Conservation (phyloP, 768 basidiomycete species). For the Agrocybe pediades region DNA sequence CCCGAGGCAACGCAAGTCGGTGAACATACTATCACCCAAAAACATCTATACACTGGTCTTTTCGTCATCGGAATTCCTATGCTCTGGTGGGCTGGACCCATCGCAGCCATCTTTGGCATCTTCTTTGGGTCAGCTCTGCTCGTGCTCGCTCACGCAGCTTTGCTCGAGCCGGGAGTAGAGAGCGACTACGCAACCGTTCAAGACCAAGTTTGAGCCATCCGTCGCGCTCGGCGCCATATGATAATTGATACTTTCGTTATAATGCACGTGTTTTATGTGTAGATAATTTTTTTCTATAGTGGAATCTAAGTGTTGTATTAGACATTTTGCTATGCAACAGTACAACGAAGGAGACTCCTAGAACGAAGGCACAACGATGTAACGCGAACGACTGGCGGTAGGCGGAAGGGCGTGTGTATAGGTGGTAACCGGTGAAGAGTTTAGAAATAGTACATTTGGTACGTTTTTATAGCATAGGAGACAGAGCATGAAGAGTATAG, state of each 20-base stretch:
- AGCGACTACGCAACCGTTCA: constrained; percentile 87
- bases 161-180: constrained; percentile 95
- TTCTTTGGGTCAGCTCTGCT: constrained; percentile 85
- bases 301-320: constrained; percentile 12
- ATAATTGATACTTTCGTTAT: constrained; percentile 13
- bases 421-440: constrained; percentile 7
- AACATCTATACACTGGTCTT: constrained; percentile 82
- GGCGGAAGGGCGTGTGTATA: constrained; percentile 8
- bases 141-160: constrained; percentile 82
- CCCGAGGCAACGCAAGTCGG: constrained; percentile 86
- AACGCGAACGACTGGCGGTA: constrained; percentile 1
- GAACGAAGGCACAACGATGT: constrained; percentile 14
- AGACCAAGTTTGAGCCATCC: constrained; percentile 54
- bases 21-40: constrained; percentile 83
- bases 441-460: constrained; percentile 25
- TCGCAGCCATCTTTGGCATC: constrained; percentile 91
- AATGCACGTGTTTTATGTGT: constrained; percentile 9
- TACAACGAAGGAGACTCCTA: constrained; percentile 11
- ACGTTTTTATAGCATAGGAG: constrained; percentile 19
- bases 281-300: constrained; percentile 10
- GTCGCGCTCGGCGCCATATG: not conserved
- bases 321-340: constrained; percentile 13
- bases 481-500: constrained; percentile 13
- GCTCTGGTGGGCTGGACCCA: constrained; percentile 75
- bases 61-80: constrained; percentile 93